These are phyloP conservation scores for Boletus insuetus DNA, from an alignment of 768 basidiomycete species.

Conservation along the genomic window DNA sequence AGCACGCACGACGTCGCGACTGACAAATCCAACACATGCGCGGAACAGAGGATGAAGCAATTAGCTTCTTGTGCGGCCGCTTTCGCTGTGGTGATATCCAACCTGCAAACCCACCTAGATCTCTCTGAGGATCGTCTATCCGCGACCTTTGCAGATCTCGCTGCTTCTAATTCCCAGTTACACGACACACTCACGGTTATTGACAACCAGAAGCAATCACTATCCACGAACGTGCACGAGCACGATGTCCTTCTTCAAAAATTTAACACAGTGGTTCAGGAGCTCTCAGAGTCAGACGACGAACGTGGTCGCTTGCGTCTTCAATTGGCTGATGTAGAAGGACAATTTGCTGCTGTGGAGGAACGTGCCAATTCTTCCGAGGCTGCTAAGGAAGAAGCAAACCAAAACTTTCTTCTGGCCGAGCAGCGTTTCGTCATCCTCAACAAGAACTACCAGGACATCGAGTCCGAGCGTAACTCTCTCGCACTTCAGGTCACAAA, in stretches of 20 bases:
- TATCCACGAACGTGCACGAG: constrained; percentile 18
- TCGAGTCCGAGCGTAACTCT: constrained; percentile 66
- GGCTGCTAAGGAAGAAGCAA: constrained; percentile 35
- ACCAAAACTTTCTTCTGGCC: constrained; percentile 25
- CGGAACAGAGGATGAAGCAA: constrained; percentile 22
- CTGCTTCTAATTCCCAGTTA: constrained; percentile 18
- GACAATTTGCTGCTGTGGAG: constrained; percentile 31
- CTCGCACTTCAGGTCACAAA: constrained; percentile 63
- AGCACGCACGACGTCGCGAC: constrained; percentile 16
- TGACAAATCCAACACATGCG: neutral
- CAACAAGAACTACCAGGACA: constrained; percentile 46
- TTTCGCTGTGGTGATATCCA: constrained; percentile 40
- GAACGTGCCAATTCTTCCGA: constrained; percentile 34
- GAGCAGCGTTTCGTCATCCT: constrained; percentile 45
- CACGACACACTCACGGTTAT: constrained; percentile 17
- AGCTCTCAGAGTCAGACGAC: constrained; percentile 34
- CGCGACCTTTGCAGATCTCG: constrained; percentile 7
- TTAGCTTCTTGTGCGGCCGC: constrained; percentile 35
- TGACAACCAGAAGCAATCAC: constrained; percentile 14
- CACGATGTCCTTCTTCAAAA: constrained; percentile 28
- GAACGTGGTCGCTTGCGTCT: constrained; percentile 21
- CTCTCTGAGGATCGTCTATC: constrained; percentile 15
- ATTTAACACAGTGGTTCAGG: constrained; percentile 32
- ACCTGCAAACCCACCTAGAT: constrained; percentile 33
- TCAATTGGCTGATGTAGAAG: constrained; percentile 37